Evolutionary conservation across 164 flowering plant species (phyloP), one percentile per base, ranked within the genome.

Genomic region (Macadamia integrifolia): DNA sequence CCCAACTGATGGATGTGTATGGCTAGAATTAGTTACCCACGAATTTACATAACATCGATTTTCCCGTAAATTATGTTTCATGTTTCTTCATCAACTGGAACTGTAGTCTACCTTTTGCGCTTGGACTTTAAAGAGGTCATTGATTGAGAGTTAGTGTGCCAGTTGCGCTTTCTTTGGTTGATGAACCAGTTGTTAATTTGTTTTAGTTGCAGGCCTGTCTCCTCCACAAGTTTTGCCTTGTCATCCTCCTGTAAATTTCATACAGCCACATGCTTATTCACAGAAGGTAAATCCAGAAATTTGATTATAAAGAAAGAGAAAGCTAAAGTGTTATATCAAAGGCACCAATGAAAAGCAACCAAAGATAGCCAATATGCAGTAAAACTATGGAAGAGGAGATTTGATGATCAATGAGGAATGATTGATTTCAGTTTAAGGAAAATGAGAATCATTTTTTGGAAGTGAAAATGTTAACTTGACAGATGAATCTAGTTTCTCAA

Each of bases 151-250:
- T 85, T 90, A 80, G 84, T 89, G 68, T 95, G 92, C 99, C 99
- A 95, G 75, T 95, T 95, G 5, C 98, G 83, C 83, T 93, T 93
- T 72, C 98, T 80, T 74, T 93, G 98, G 82, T 93, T 93, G 78
- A 93, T 93, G 82, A 93, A 93, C 98, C 98, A 91, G 46, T 93
- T 93, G 86, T 91, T 93, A 35, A 93, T 95, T 73, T 95, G 99
- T 79, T 95, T 92, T 43, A 95, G 88, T 85, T 92, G 99, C 87
- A 94, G 69, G 0, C 99, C 99, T 58, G 99, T 94, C 80, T 92
- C 93, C 79, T 94, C 93, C 76, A 95, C 98, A 1, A 95, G 96
- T 53, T 85, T 92, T 53, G 97, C 91, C 83, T 95, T 95, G 79
- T 95, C 99, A 66, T 92, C 99, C 80, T 95, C 99, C 99, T 94